Base-by-base conservation (phyloP, 148 eudicot genomes). In the Spergularia bocconei region DNA sequence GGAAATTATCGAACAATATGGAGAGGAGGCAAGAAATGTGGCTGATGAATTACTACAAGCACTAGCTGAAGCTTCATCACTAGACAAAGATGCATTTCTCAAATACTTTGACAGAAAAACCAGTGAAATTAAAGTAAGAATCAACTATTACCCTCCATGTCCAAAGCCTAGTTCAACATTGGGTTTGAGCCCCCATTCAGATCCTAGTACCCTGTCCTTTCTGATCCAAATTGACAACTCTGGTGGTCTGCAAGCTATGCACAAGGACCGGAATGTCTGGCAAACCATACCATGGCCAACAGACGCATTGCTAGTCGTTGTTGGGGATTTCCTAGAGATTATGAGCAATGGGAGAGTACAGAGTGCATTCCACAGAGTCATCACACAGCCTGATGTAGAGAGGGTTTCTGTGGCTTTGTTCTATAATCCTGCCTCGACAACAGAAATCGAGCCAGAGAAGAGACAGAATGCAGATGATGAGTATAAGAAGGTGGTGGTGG, bases 321-420 rank as follows among this genome's bases (percentile, higher is more conserved):
- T 69, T 16, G 79, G 82, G 8, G 82, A 80, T 64, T 54, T 80
- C 21, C 67, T 75, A 25, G 82, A 80, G 82, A 80, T 80, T 2
- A 75, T 80, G 82, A 80, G 75, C 67, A 63, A 70, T 57, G 79
- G 79, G 36, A 80, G 78, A 17, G 29, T 75, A 11, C 15, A 48
- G 7, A 75, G 75, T 39, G 71, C 41, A 54, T 65, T 62, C 71
- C 82, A 80, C 64, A 70, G 82, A 47, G 82, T 21, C 64, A 69
- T 70, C 9, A 63, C 82, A 36, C 79, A 75, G 20, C 53, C 82
- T 33, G 60, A 75, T 75, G 36, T 70, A 5, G 79, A 80, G 75
- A 57, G 79, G 19, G 44, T 63, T 38, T 80, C 79, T 48, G 25
- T 80, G 57, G 82, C 79, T 6, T 71, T 80, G 79, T 80, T 79